Evolutionary conservation across 305 asterid genomes (phyloP).

Genomic region (Rubia peregrina): DNA sequence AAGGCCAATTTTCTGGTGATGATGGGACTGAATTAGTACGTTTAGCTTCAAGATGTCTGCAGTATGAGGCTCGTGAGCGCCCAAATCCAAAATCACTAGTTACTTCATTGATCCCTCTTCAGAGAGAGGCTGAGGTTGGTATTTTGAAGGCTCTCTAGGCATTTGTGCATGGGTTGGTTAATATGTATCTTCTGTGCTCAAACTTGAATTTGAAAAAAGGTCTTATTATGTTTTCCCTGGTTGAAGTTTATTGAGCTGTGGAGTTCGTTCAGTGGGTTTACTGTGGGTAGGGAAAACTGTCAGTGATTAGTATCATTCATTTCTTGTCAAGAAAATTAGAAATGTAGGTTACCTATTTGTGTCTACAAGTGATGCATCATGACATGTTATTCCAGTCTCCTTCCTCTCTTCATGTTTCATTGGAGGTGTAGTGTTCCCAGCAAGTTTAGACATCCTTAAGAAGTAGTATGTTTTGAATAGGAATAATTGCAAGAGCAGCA

Average conservation of each 20-base stretch:
- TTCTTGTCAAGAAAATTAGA: neutral
- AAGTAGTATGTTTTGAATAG: neutral
- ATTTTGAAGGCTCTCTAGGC: neutral
- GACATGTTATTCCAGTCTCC: neutral
- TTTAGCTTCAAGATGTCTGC: constrained; percentile 87
- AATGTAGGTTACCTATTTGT: neutral
- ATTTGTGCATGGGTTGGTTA: neutral
- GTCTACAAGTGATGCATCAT: neutral
- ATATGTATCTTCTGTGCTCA: neutral
- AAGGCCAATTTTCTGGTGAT: constrained; percentile 83
- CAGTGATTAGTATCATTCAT: neutral
- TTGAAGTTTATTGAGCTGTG: neutral
- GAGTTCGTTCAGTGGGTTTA: neutral
- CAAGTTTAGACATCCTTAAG: neutral
- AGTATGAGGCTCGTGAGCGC: constrained; percentile 89
- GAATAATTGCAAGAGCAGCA: neutral
- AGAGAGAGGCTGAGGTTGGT: constrained; percentile 66
- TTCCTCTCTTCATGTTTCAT: neutral
- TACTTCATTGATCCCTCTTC: constrained; percentile 67
- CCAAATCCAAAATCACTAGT: constrained; percentile 77
- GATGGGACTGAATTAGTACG: constrained; percentile 87
- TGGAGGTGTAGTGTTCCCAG: neutral
- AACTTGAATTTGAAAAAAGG: neutral
- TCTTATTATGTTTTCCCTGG: neutral
- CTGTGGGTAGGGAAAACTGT: too few relatives aligned